Conservation (phyloP, 2,329 filamentous ascomycete species). For the Pyrenophora graminea region DNA sequence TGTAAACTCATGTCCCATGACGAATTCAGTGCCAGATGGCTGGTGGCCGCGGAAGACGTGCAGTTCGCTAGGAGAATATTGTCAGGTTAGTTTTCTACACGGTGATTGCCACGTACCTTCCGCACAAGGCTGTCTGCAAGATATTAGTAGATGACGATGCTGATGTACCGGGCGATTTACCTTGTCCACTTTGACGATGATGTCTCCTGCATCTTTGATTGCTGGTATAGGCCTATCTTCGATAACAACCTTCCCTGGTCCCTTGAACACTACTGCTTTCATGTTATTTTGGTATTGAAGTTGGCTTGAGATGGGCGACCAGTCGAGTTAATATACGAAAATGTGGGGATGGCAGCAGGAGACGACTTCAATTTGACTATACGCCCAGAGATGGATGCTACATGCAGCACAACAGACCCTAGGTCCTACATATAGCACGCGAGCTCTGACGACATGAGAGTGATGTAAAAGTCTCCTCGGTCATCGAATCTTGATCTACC, state of each 20-base stretch:
- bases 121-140: slow-evolving; percentile 73
- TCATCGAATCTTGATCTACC: slow-evolving; percentile 15
- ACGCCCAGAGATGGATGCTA: not conserved
- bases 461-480: slow-evolving; percentile 15
- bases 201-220: slow-evolving; percentile 71
- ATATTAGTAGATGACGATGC: slow-evolving; percentile 11
- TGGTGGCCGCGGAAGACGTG: slow-evolving; percentile 86
- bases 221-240: slow-evolving; percentile 80
- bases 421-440: slow-evolving; percentile 16
- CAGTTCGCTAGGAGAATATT: slow-evolving; percentile 65
- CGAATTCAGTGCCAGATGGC: slow-evolving; percentile 65
- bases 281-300: slow-evolving; percentile 56
- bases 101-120: slow-evolving; percentile 63
- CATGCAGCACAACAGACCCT: slow-evolving; percentile 5
- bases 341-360: not conserved
- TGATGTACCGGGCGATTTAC: slow-evolving; percentile 11
- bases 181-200: slow-evolving; percentile 81
- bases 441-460: slow-evolving; percentile 16
- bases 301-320: not conserved
- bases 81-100: slow-evolving; percentile 5
- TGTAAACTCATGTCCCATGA: slow-evolving; percentile 86
- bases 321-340: not conserved
- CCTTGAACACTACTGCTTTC: slow-evolving; percentile 88
- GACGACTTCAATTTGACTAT: not conserved
- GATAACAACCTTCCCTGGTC: slow-evolving; percentile 72